These are phyloP conservation scores for Coccomyxa sp. DNA, from an alignment of 139 green algal species.

Conservation along the genomic window DNA sequence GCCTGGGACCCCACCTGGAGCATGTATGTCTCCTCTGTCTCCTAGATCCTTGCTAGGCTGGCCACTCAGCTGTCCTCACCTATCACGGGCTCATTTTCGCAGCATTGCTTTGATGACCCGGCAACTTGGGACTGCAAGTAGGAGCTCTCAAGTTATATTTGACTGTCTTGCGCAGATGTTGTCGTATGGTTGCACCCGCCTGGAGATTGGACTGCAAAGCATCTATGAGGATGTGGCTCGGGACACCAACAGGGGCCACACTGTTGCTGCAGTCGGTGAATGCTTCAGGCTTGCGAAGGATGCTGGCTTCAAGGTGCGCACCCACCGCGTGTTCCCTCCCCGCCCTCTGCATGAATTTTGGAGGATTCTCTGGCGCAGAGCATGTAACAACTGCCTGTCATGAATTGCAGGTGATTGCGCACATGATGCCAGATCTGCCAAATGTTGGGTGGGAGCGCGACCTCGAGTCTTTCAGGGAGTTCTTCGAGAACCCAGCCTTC, in stretches of 20 bases:
- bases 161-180: conserved; percentile 62
- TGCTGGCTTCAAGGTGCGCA: conserved; percentile 82
- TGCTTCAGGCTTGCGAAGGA: conserved; percentile 95
- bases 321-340: neutral
- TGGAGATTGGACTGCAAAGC: conserved; percentile 95
- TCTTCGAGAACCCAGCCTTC: conserved; percentile 96
- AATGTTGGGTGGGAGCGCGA: conserved; percentile 97
- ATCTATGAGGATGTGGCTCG: conserved; percentile 94
- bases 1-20: conserved; percentile 61
- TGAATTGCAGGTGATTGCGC: conserved; percentile 72
- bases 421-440: conserved; percentile 99
- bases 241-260: conserved; percentile 95
- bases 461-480: conserved; percentile 94
- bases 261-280: conserved; percentile 80
- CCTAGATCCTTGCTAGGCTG: neutral
- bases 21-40: conserved; percentile 10
- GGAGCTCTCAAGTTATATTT: neutral
- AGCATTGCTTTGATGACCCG: neutral
- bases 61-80: conserved; percentile 22
- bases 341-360: neutral
- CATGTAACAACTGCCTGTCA: no score
- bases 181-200: conserved; percentile 80
- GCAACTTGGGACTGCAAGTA: neutral
- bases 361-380: no score
- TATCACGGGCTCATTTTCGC: conserved; percentile 17